Evolutionary conservation across 257 asterid species (phyloP).

Genomic region (Nicotiana tabacum): DNA sequence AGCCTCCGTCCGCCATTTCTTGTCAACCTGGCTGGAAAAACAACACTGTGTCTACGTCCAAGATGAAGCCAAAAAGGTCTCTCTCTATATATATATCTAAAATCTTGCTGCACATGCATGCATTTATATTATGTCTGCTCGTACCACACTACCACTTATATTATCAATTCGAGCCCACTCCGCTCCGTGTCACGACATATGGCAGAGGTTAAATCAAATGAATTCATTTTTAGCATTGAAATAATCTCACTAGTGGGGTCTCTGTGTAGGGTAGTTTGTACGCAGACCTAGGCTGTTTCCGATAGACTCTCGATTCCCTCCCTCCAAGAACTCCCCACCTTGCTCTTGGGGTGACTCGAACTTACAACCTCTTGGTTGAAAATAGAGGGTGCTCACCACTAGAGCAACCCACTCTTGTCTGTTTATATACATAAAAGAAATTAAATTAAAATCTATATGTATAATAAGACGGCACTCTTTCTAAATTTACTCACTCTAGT

Average conservation of each 20-base stretch:
- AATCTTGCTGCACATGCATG: background rate
- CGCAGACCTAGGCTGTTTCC: no score
- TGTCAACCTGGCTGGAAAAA: constrained; percentile 53
- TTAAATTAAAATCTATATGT: background rate
- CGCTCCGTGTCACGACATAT: background rate
- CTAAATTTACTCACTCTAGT: background rate
- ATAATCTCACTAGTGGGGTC: no score
- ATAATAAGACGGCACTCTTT: background rate
- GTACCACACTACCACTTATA: background rate
- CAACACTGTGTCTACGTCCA: constrained; percentile 37
- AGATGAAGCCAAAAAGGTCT: constrained; percentile 72
- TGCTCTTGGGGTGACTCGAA: no score
- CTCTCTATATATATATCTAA: background rate
- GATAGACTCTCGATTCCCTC: no score
- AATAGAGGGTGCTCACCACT: no score
- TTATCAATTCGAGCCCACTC: background rate
- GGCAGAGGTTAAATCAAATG: no score
- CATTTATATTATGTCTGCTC: background rate
- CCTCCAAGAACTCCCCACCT: no score
- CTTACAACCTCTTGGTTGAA: no score
- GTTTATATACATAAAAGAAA: background rate
- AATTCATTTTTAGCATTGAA: no score
- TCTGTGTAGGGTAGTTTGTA: no score
- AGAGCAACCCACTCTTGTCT: no score
- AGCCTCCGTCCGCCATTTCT: constrained; percentile 31